phyloP scores from a whole-genome alignment of 176 grass and related monocot genomes.

The Juncus effusus region DNA sequence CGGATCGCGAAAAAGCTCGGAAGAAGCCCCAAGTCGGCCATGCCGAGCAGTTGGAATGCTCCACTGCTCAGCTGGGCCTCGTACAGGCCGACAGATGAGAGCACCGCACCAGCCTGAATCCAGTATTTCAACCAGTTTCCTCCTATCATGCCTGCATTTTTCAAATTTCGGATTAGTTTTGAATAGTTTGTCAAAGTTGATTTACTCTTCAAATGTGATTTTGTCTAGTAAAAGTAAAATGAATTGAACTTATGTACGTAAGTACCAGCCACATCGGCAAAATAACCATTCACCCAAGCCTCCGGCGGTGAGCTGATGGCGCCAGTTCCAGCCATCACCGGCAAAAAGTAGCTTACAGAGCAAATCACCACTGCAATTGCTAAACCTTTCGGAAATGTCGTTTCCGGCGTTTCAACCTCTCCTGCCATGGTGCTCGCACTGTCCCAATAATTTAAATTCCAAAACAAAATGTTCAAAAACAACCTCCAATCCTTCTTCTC shows the following conservation, averaged over 20 bases:
- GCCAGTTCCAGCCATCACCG: constrained; percentile 55
- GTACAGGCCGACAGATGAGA: constrained; percentile 39
- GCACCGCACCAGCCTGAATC: constrained; percentile 35
- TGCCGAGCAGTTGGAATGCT: constrained; percentile 40
- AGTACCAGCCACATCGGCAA: constrained; percentile 40
- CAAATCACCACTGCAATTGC: constrained; percentile 39
- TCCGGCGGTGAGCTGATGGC: constrained; percentile 37
- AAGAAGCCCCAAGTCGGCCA: constrained; percentile 42
- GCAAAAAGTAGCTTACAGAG: constrained; percentile 55
- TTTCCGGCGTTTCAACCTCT: constrained; percentile 36
- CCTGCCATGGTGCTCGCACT: constrained; percentile 42
- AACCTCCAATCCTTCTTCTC: constrained; percentile 41
- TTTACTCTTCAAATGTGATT: too few species aligned
- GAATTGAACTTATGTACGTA: neutral
- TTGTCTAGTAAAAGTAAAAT: too few species aligned
- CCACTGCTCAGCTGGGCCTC: constrained; percentile 44
- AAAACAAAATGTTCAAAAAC: constrained; percentile 46
- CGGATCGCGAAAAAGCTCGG: constrained; percentile 26
- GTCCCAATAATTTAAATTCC: constrained; percentile 55
- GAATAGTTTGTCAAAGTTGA: too few species aligned
- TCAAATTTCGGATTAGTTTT: too few species aligned
- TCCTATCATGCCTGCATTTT: constrained; percentile 29
- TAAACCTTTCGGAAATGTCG: constrained; percentile 29
- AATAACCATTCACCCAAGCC: constrained; percentile 67
- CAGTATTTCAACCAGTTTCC: constrained; percentile 42